phyloP scores from a whole-genome alignment of 1,139 yeast genomes.

The Hemisphaericaspora lyxosophila region DNA sequence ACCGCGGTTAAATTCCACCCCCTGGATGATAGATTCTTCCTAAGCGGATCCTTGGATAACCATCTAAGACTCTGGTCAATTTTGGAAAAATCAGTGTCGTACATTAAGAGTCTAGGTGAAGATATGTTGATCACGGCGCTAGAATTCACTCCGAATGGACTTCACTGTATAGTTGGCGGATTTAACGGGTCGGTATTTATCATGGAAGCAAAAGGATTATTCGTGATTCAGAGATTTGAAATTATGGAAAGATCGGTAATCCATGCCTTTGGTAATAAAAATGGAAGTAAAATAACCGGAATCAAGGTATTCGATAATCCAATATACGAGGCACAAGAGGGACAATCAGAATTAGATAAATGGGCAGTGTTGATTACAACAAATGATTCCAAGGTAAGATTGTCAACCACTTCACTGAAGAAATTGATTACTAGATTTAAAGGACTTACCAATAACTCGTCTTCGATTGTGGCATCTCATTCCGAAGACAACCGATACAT shows the following conservation, averaged over 20 bases:
- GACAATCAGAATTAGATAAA: conserved; percentile 15
- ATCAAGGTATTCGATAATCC: conserved; percentile 32
- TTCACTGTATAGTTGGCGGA: conserved; percentile 70
- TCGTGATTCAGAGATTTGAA: conserved; percentile 55
- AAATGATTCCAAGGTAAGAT: conserved; percentile 76
- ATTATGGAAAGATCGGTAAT: conserved; percentile 32
- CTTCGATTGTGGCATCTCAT: conserved; percentile 68
- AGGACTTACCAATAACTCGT: conserved; percentile 69
- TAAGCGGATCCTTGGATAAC: conserved; percentile 82
- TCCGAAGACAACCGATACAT: conserved; percentile 56
- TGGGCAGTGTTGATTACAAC: conserved; percentile 60
- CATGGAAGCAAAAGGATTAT: conserved; percentile 66
- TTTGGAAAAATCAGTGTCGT: conserved; percentile 52
- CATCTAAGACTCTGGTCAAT: conserved; percentile 82
- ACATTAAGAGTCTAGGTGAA: conserved; percentile 40
- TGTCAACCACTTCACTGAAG: conserved; percentile 58
- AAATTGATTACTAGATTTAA: conserved; percentile 66
- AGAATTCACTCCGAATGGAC: conserved; percentile 69
- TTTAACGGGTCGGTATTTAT: conserved; percentile 70
- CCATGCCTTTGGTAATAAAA: conserved; percentile 26
- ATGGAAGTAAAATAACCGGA: conserved; percentile 44
- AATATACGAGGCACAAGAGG: conserved; percentile 8
- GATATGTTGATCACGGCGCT: conserved; percentile 70
- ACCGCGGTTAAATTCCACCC: conserved; percentile 84
- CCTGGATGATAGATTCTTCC: conserved; percentile 80